Evolutionary conservation across 352 stramenopile genomes (phyloP), one percentile per base, ranked within the genome.

Genomic region (Heterotrichella gracilis): DNA sequence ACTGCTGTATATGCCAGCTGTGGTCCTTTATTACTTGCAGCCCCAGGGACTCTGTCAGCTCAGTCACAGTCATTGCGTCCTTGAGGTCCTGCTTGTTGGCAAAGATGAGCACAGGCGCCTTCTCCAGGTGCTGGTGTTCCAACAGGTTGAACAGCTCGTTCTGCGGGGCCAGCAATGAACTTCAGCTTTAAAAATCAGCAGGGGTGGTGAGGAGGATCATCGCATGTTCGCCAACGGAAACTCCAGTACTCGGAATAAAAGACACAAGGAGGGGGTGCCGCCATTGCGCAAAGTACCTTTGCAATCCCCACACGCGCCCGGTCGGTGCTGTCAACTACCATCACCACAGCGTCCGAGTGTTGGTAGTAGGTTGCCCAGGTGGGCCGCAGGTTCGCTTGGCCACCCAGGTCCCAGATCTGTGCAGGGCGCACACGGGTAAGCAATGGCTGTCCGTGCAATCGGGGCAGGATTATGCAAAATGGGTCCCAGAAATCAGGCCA

Each of bases 361-460:
- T 72, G n/a, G 41, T 70, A 72, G 63, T 72, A 72, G 22, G 41
- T 72, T 25, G 41, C 69, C 69, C 69, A 72, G 22, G 69, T 71
- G 22, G 69, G 69, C 4, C 69, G 69, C 69, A 72, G 69, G 19
- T 39, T 53, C 69, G 69, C 75, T 42, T 82, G 76, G 0, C 78
- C 79, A 3, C 80, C 78, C 24, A 85, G 77, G 70, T 86, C 80
- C 81, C 80, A 85, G 32, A 77, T 77, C 13, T 78, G 82, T n/a
- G n/a, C n/a, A n/a, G n/a, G n/a, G n/a, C n/a, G n/a, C n/a, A n/a
- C n/a, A n/a, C n/a, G n/a, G n/a, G n/a, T n/a, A n/a, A n/a, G n/a
- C n/a, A n/a, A n/a, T n/a, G n/a, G n/a, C n/a, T n/a, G n/a, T n/a
- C n/a, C n/a, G n/a, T n/a, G n/a, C n/a, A n/a, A n/a, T n/a, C n/a